Conservation (phyloP, 1,284 basidiomycete genomes). For the Ganoderma leucocontextum region DNA sequence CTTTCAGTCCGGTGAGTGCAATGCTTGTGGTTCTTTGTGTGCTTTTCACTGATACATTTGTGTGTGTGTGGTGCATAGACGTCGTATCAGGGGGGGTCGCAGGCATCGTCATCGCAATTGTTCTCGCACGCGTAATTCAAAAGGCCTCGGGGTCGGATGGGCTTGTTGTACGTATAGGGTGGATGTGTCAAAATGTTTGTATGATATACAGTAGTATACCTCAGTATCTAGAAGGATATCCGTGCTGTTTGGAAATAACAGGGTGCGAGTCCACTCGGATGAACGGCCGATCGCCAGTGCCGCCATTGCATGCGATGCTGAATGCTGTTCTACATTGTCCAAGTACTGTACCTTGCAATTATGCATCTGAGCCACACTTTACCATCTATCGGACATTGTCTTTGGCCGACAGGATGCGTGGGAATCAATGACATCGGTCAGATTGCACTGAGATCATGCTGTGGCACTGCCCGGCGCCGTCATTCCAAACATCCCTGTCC, state of each 20-base stretch:
- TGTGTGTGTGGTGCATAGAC: not conserved
- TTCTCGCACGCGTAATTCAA: not conserved
- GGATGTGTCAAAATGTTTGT: not conserved
- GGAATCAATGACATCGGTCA: conserved; percentile 4
- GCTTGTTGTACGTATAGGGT: not conserved
- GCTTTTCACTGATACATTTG: not conserved
- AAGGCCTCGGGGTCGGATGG: conserved; percentile 33
- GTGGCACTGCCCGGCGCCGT: not conserved
- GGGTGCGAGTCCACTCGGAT: too few relatives aligned
- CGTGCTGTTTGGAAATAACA: not conserved
- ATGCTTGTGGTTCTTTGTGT: too few relatives aligned
- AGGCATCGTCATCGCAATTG: not conserved
- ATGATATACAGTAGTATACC: conserved; percentile 37
- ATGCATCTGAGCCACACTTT: too few relatives aligned
- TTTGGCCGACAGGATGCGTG: conserved; percentile 1
- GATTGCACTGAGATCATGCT: not conserved
- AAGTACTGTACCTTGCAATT: too few relatives aligned
- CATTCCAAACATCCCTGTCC: conserved; percentile 4
- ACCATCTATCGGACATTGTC: too few relatives aligned
- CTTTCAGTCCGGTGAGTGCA: conserved; percentile 3
- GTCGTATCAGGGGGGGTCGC: not conserved
- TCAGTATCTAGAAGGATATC: not conserved
- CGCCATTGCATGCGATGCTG: not conserved
- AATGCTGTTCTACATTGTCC: not conserved
- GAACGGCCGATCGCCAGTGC: not conserved